Base-by-base conservation (phyloP, 2,329 filamentous ascomycete genomes). In the Fusarium sacchari region DNA sequence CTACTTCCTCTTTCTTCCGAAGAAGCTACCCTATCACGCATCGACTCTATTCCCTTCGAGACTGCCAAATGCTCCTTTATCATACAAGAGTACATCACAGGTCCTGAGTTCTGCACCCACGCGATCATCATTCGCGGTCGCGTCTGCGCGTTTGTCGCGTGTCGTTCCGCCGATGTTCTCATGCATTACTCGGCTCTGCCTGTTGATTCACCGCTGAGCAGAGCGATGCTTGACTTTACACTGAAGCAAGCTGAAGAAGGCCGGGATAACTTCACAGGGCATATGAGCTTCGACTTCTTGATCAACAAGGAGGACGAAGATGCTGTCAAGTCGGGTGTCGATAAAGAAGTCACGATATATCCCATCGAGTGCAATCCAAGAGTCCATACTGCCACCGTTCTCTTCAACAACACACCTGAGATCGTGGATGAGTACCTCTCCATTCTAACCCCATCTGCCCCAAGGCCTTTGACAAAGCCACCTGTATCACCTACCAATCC, bases 331-430 rank as follows among this genome's bases (percentile, higher is more conserved):
- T 42, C 62, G 11, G 67, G 66, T 3, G 40, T 34, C 1, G 80
- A 81, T n/a, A 74, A 85, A 72, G 34, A 73, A 0, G 58, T 70
- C 8, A 60, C 62, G 8, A 79, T 93, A 4, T 91, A 89, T 71
- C 90, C 91, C 0, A 93, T 94, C 64, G 91, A 93, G 77, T 93
- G 91, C 77, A 94, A 93, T 63, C 92, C 92, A 0, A 84, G 92
- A 20, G 89, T 89, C 0, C 91, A 94, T 75, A 94, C 92, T 0
- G 92, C 92, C 0, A 88, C 91, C 0, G 84, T 89, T 3, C 81
- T 93, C 2, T 92, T 94, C 78, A 78, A 79, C 28, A 79, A 83
- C n/a, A 82, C 82, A 28, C 81, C 82, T 3, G 82, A 85, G 30
- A 81, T 91, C 75, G 83, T 85, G 3, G 81, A 84, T 18, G 86